phyloP scores from a whole-genome alignment of 495 filamentous ascomycete genomes.

The Penicillium verhagenii region DNA sequence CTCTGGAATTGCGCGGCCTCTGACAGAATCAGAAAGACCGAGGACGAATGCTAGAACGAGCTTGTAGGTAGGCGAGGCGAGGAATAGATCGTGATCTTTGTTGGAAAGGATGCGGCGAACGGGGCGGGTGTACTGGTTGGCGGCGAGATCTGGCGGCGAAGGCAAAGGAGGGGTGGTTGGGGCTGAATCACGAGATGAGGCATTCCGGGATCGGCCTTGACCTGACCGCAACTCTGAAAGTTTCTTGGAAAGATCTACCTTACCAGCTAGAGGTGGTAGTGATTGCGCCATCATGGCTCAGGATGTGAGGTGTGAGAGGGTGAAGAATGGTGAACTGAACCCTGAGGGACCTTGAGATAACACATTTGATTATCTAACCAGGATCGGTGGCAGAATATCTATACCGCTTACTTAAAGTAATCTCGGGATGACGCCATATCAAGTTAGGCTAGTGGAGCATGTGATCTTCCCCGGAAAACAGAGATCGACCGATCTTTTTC shows the following conservation, averaged over 20 bases:
- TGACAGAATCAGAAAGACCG: slow-evolving; percentile 76
- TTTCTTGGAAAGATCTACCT: slow-evolving; percentile 59
- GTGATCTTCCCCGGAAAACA: slow-evolving; percentile 14
- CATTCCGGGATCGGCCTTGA: slow-evolving; percentile 48
- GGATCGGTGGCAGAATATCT: background rate
- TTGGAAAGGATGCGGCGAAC: slow-evolving; percentile 74
- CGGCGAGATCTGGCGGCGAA: slow-evolving; percentile 62
- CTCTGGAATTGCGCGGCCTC: slow-evolving; percentile 70
- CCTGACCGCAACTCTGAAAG: slow-evolving; percentile 68
- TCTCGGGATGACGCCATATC: slow-evolving; percentile 3
- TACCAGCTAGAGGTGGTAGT: slow-evolving; percentile 27
- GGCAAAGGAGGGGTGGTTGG: slow-evolving; percentile 73
- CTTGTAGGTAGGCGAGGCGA: slow-evolving; percentile 71
- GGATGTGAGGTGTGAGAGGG: background rate
- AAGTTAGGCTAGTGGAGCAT: slow-evolving; percentile 7
- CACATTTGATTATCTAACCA: background rate
- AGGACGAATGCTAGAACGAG: slow-evolving; percentile 85
- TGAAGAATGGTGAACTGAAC: background rate
- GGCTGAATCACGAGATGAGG: slow-evolving; percentile 58
- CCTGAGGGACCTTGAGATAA: background rate
- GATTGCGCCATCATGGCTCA: slow-evolving; percentile 25
- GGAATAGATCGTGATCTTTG: slow-evolving; percentile 78
- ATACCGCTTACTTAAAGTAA: background rate
- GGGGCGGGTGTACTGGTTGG: slow-evolving; percentile 62
- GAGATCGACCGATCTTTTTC: slow-evolving; percentile 10